phyloP scores from a whole-genome alignment of 1,284 basidiomycete species.

The Mycosarcoma mackinlayi region DNA sequence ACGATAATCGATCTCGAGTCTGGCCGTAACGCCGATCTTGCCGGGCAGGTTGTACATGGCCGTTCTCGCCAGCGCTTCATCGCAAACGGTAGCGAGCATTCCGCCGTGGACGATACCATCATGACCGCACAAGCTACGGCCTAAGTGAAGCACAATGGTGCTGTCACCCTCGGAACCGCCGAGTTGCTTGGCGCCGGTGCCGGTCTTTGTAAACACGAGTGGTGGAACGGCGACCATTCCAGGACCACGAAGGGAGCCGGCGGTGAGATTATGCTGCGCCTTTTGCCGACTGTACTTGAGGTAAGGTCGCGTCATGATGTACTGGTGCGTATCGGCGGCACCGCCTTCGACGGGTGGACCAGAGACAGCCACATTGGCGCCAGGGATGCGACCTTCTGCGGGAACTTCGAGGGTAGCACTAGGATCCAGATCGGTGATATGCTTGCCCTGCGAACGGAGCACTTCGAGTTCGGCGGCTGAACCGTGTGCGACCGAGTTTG shows the following conservation, averaged over 20 bases:
- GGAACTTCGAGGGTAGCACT: constrained; percentile 34
- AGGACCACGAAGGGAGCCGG: constrained; percentile 84
- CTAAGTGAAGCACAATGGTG: constrained; percentile 79
- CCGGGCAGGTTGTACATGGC: constrained; percentile 76
- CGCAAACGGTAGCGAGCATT: constrained; percentile 86
- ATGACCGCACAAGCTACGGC: constrained; percentile 84
- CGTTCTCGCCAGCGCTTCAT: constrained; percentile 84
- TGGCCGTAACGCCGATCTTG: constrained; percentile 90
- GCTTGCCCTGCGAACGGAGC: constrained; percentile 30
- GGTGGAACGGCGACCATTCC: constrained; percentile 63
- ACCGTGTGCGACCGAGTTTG: constrained; percentile 32
- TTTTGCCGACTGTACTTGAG: constrained; percentile 76
- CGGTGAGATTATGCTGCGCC: constrained; percentile 82
- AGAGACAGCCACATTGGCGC: constrained; percentile 21
- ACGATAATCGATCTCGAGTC: constrained; percentile 67
- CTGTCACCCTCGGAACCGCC: constrained; percentile 64
- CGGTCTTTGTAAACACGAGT: constrained; percentile 63
- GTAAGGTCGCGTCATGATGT: constrained; percentile 76
- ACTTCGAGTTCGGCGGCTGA: constrained; percentile 33
- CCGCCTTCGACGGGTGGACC: constrained; percentile 40
- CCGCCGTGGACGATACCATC: constrained; percentile 96
- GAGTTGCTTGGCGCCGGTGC: constrained; percentile 43
- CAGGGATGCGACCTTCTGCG: constrained; percentile 24
- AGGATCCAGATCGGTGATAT: constrained; percentile 31
- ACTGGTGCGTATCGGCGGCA: constrained; percentile 47